These are phyloP conservation scores for Vinca major DNA, from an alignment of 305 asterid species.

Conservation along the genomic window DNA sequence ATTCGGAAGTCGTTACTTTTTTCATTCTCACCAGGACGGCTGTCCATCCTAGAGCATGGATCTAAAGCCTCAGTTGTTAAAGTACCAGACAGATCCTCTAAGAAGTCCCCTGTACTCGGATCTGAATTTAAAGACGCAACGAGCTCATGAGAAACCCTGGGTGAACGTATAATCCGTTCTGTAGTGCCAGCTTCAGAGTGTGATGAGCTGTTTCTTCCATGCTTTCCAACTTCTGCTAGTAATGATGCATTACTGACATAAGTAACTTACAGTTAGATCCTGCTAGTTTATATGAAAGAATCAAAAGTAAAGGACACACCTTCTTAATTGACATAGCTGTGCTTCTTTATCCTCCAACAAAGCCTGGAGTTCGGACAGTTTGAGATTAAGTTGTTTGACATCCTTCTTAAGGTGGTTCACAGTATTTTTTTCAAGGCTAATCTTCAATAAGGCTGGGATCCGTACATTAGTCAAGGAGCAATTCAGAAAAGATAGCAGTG, in stretches of 20 bases:
- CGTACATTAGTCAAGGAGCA: conserved; percentile 81
- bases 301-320: conserved; percentile 36
- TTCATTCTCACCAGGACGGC: conserved; percentile 30
- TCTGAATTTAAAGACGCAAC: conserved; percentile 27
- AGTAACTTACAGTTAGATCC: conserved; percentile 18
- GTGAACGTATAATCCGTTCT: conserved; percentile 31
- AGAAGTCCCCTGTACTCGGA: conserved; percentile 28
- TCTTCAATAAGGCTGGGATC: conserved; percentile 89
- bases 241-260: conserved; percentile 36
- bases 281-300: conserved; percentile 9
- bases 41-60: conserved; percentile 25
- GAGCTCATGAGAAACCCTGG: conserved; percentile 23
- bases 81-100: conserved; percentile 25
- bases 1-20: conserved; percentile 26
- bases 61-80: conserved; percentile 28
- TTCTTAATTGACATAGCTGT: conserved; percentile 41
- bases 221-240: conserved; percentile 14
- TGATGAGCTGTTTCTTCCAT: conserved; percentile 21
- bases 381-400: conserved; percentile 60
- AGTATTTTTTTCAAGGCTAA: conserved; percentile 67
- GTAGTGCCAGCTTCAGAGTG: conserved; percentile 19
- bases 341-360: conserved; percentile 70
- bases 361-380: conserved; percentile 60
- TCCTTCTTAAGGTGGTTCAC: conserved; percentile 71
- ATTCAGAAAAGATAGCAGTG: conserved; percentile 8